phyloP scores from a whole-genome alignment of 208 protist species.

The Leishmania mexicana region DNA sequence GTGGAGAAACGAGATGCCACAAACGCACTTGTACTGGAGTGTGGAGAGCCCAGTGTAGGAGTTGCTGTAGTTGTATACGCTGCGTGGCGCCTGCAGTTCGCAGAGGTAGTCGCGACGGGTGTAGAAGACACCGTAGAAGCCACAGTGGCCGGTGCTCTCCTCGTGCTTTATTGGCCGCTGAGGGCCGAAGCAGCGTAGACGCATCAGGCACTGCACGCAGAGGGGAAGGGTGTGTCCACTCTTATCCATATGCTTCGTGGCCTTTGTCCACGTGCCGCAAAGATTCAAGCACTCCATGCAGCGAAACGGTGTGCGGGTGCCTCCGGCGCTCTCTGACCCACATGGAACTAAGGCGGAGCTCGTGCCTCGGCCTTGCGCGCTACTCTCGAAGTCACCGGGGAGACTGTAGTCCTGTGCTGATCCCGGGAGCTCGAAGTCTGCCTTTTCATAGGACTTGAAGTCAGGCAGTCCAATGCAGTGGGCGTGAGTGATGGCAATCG shows the following conservation, averaged over 20 bases:
- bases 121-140: conserved; percentile 73
- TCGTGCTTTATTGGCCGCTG: conserved; percentile 59
- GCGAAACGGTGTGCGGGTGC: conserved; percentile 33
- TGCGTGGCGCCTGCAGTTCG: conserved; percentile 22
- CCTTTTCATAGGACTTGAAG: conserved; percentile 31
- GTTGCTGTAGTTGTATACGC: conserved; percentile 39
- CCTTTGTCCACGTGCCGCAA: conserved; percentile 67
- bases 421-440: conserved; percentile 26
- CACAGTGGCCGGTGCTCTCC: conserved; percentile 43
- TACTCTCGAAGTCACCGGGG: background rate
- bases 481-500: conserved; percentile 21
- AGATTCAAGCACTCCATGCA: conserved; percentile 68
- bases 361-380: background rate
- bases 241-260: conserved; percentile 67
- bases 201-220: conserved; percentile 53
- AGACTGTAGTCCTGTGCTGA: conserved; percentile 23
- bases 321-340: background rate
- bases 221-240: conserved; percentile 57
- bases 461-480: conserved; percentile 21
- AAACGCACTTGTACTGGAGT: conserved; percentile 72
- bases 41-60: conserved; percentile 47
- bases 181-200: conserved; percentile 69
- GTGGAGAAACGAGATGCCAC: conserved; percentile 58
- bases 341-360: background rate
- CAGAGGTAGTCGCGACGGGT: conserved; percentile 56